Evolutionary conservation across 192 early-diverging fungal genomes (phyloP), one percentile per base, ranked within the genome.

Genomic region (Ambispora gerdemannii): DNA sequence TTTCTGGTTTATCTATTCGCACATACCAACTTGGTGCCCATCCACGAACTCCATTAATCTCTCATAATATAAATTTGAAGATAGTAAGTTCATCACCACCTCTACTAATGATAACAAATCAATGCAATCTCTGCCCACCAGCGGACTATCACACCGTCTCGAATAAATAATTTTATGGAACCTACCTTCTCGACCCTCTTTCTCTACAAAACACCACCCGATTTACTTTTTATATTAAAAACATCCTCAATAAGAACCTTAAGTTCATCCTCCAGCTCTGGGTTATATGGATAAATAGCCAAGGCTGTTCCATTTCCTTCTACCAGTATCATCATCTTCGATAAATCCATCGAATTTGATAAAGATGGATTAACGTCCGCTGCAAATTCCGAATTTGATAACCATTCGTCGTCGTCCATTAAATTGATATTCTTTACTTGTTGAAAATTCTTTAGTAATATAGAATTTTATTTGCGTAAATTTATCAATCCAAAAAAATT

Each of bases 221-320:
- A 83, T 59, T 79, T 80, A 33, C 73, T 78, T 38, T 82, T 73
- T 50, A 89, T 86, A 50, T 71, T 75, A 72, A 89, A 86, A 36
- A 79, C 74, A 63, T 87, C 87, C 43, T 87, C 88, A 35, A 89
- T 83, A 24, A 70, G 72, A 4, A 89, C 86, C 55, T 82, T 76
- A 53, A 89, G 38, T 67, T 89, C 88, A 60, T 87, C 88, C 10
- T 78, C 81, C 15, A 80, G 72, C 50, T 84, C 75, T 0, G 86
- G 81, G 28, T 78, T 76, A 78, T 87, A 88, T 34, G 85, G 83
- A 70, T 86, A 89, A 4, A 89, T 63, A 1, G 83, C 88, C n/a
- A 88, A 77, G 3, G 85, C 85, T 3, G 73, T 80, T 1, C 75
- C 69, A 25, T 76, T 73, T 0, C 75, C 77, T 53, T 81, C 79